Percentiles rank a stretch among this genome's conserved stretches.
These are phyloP conservation scores for Penicillium soppii DNA, from an alignment of 495 filamentous ascomycete genomes.

Conservation along the genomic window DNA sequence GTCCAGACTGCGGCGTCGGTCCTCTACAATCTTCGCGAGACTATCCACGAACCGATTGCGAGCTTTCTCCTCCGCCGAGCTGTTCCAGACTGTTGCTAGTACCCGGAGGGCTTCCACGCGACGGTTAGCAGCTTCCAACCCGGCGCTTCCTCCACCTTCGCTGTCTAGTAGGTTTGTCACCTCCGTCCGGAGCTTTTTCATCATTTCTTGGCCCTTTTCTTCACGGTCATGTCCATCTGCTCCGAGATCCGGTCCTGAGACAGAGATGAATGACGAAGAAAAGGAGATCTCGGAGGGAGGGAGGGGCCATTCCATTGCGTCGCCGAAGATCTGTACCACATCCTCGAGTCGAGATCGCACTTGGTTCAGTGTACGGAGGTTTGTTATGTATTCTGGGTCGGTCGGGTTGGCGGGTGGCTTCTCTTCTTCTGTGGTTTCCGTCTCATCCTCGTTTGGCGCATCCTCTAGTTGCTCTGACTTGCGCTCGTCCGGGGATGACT, in stretches of 20 bases:
- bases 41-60: conserved; percentile 77
- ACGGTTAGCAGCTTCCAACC: conserved; percentile 64
- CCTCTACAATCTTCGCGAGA: conserved; percentile 60
- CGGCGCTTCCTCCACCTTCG: conserved; percentile 35
- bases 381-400: conserved; percentile 70
- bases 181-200: conserved; percentile 67
- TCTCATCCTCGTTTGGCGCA: conserved; percentile 8
- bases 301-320: conserved; percentile 90
- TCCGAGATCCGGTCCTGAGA: conserved; percentile 71
- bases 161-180: conserved; percentile 64
- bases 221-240: conserved; percentile 65
- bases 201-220: conserved; percentile 73
- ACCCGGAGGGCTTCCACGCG: conserved; percentile 72
- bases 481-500: conserved; percentile 29
- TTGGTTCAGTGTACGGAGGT: conserved; percentile 78
- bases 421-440: not conserved
- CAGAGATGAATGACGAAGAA: conserved; percentile 75
- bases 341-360: conserved; percentile 79
- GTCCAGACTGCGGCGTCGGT: conserved; percentile 56
- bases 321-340: conserved; percentile 84
- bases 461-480: conserved; percentile 13
- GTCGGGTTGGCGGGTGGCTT: not conserved
- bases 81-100: conserved; percentile 80
- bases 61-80: conserved; percentile 89
- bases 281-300: conserved; percentile 74